phyloP scores from a whole-genome alignment of 805 yeast species.

The Spencermartinsiella europaea region DNA sequence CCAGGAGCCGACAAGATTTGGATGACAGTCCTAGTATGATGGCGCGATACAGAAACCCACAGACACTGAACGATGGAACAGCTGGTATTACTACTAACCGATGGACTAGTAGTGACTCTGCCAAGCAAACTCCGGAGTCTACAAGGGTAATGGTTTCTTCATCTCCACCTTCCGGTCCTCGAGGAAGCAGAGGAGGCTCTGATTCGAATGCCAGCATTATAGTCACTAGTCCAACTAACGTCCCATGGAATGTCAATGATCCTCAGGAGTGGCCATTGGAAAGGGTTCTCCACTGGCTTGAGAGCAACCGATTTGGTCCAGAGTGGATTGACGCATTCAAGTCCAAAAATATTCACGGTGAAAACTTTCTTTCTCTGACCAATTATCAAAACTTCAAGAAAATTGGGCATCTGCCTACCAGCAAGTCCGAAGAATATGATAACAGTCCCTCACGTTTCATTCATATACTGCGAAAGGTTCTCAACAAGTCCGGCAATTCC shows the following conservation, averaged over 20 bases:
- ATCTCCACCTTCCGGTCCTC: not conserved
- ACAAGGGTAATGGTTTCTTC: not conserved
- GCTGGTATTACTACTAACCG: not conserved
- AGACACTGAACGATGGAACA: not conserved
- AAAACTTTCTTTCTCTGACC: constrained; percentile 58
- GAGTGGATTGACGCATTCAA: constrained; percentile 68
- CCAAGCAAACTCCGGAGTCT: too few relatives aligned
- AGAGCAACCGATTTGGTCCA: constrained; percentile 58
- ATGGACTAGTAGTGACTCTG: not conserved
- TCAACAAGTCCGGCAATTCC: constrained; percentile 24
- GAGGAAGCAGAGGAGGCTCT: not conserved
- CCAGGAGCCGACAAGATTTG: not conserved
- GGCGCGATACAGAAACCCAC: not conserved
- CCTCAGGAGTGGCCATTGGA: constrained; percentile 67
- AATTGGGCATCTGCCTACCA: constrained; percentile 27
- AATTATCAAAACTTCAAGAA: constrained; percentile 58
- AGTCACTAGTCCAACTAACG: constrained; percentile 12
- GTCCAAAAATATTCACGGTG: constrained; percentile 53
- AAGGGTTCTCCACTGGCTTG: constrained; percentile 67
- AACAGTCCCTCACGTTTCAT: constrained; percentile 55
- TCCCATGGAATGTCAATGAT: constrained; percentile 46
- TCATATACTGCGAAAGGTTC: constrained; percentile 45
- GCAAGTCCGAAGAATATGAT: constrained; percentile 34
- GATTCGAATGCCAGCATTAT: not conserved
- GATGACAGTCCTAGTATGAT: not conserved